Conservation (phyloP, 2,329 filamentous ascomycete species). For the Colletotrichum brevisporum region DNA sequence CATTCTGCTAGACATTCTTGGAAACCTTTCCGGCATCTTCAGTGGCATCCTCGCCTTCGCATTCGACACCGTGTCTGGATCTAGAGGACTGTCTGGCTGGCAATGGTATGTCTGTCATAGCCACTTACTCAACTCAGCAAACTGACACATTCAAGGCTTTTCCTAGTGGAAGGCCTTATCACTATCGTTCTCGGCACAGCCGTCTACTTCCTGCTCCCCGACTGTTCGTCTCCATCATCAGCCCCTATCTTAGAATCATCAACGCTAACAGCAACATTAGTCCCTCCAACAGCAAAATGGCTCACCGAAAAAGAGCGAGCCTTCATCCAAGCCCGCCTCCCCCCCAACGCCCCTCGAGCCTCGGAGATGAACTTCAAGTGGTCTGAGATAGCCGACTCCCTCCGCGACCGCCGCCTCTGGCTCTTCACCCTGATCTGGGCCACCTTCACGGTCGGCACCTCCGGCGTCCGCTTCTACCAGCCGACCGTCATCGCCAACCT, state of each 20-base stretch:
- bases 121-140: too few relatives aligned
- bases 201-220: conserved; percentile 67
- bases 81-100: conserved; percentile 52
- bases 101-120: conserved; percentile 45
- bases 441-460: conserved; percentile 58
- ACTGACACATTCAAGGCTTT: conserved; percentile 48
- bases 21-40: conserved; percentile 57
- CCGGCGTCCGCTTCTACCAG: conserved; percentile 58
- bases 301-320: conserved; percentile 60
- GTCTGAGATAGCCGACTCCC: conserved; percentile 53
- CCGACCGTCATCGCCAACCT: conserved; percentile 57
- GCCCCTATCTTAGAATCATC: conserved; percentile 51
- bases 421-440: conserved; percentile 61
- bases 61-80: conserved; percentile 55
- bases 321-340: conserved; percentile 63
- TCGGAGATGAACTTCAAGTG: conserved; percentile 57
- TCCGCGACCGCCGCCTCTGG: conserved; percentile 60
- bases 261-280: conserved; percentile 54
- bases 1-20: conserved; percentile 50
- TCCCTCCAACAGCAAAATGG: conserved; percentile 60
- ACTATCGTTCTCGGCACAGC: conserved; percentile 62
- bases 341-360: conserved; percentile 58
- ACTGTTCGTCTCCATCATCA: conserved; percentile 54
- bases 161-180: conserved; percentile 60
- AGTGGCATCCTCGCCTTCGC: conserved; percentile 60